Evolutionary conservation across 1,284 basidiomycete species (phyloP).

Genomic region (Trametes versicolor): DNA sequence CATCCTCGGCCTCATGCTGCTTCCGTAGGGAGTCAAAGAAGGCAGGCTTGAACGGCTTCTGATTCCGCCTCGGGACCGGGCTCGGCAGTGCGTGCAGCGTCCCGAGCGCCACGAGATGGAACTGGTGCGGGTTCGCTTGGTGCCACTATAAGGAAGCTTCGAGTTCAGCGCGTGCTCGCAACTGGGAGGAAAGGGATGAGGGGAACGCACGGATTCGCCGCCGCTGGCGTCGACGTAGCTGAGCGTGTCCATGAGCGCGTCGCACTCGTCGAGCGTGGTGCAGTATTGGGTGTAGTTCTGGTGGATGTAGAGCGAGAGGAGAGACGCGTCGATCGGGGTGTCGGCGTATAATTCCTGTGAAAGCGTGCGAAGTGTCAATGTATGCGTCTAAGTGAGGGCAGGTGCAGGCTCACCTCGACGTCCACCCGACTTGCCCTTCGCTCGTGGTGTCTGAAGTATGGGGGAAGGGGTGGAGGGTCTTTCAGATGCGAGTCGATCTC

Average conservation of each 20-base stretch:
- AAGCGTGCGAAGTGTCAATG: background rate
- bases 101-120: constrained; percentile 83
- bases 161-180: too few relatives aligned
- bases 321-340: constrained; percentile 89
- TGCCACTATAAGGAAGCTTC: constrained; percentile 66
- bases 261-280: constrained; percentile 79
- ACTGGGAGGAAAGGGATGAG: constrained; percentile 1
- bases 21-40: constrained; percentile 70
- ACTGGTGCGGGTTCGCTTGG: constrained; percentile 84
- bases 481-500: constrained; percentile 61
- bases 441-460: constrained; percentile 66
- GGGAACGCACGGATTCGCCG: constrained; percentile 63
- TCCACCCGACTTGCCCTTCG: constrained; percentile 83
- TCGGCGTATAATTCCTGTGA: constrained; percentile 80
- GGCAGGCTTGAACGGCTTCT: constrained; percentile 83
- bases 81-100: constrained; percentile 86
- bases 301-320: constrained; percentile 92
- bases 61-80: constrained; percentile 81
- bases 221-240: constrained; percentile 84
- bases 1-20: constrained; percentile 66
- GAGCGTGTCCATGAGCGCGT: constrained; percentile 77
- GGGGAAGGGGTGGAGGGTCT: constrained; percentile 63
- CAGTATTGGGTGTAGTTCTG: constrained; percentile 94
- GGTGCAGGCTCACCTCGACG: constrained; percentile 67
- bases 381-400: background rate